Evolutionary conservation across 139 green algal genomes (phyloP).

Genomic region (Penium margaritaceum): DNA sequence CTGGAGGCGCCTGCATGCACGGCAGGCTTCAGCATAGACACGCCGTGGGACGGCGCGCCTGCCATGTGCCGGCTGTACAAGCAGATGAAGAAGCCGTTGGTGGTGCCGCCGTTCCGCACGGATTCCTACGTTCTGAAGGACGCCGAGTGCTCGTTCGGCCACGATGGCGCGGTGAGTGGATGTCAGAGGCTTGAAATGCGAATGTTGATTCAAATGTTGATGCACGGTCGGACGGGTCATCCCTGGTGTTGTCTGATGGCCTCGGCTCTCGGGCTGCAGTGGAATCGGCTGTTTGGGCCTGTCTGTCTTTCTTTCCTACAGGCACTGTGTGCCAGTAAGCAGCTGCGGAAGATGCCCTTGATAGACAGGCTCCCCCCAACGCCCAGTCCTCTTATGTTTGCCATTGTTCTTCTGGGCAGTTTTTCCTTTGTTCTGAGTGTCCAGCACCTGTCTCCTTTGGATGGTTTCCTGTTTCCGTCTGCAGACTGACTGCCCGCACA

Average conservation of each 20-base stretch:
- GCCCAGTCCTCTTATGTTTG: not conserved
- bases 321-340: too few relatives aligned
- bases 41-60: not conserved
- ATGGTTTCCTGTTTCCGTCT: too few relatives aligned
- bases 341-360: too few relatives aligned
- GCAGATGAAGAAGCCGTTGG: not conserved
- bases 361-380: not conserved
- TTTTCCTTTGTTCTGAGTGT: too few relatives aligned
- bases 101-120: not conserved
- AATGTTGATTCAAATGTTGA: too few relatives aligned
- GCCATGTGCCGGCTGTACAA: not conserved
- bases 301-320: too few relatives aligned
- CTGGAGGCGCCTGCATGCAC: not conserved
- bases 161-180: not conserved
- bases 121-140: conserved; percentile 4
- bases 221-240: too few relatives aligned
- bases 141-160: conserved; percentile 6
- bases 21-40: conserved; percentile 5
- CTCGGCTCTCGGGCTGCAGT: too few relatives aligned
- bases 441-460: too few relatives aligned
- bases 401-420: not conserved
- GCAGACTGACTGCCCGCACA: not conserved
- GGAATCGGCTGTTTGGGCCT: not conserved
- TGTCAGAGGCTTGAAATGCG: too few relatives aligned
- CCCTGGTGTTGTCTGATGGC: too few relatives aligned